These are phyloP conservation scores for Cyberlindnera subsufficiens DNA, from an alignment of 805 yeast genomes.

Conservation along the genomic window DNA sequence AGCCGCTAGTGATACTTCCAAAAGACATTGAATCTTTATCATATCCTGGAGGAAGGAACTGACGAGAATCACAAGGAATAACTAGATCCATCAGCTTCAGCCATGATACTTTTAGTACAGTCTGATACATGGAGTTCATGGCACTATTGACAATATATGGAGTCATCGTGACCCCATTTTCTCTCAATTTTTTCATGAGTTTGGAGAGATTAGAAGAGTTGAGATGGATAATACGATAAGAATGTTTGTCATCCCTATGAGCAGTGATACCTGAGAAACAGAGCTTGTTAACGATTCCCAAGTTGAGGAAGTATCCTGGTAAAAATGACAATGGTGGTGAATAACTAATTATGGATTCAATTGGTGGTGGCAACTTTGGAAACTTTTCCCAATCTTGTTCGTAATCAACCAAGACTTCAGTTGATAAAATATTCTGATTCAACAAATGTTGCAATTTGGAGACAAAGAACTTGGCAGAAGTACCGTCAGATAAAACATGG, in stretches of 20 bases:
- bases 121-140: conserved; percentile 12
- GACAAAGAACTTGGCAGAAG: conserved; percentile 10
- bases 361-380: conserved; percentile 14
- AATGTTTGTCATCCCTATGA: conserved; percentile 5
- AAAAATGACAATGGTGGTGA: conserved; percentile 12
- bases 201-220: neutral
- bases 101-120: neutral
- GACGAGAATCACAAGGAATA: conserved; percentile 18
- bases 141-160: conserved; percentile 16
- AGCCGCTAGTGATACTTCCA: conserved; percentile 18
- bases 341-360: conserved; percentile 9
- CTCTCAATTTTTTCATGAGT: neutral
- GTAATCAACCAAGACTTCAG: conserved; percentile 8
- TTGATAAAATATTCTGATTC: neutral
- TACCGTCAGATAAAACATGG: conserved; percentile 20
- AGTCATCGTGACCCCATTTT: conserved; percentile 9
- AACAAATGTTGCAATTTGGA: conserved; percentile 8
- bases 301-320: conserved; percentile 7
- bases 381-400: conserved; percentile 3
- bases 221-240: conserved; percentile 9
- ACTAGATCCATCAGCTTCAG: conserved; percentile 11
- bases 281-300: conserved; percentile 1
- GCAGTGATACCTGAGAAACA: neutral
- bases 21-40: conserved; percentile 11
- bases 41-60: conserved; percentile 4